phyloP scores from a whole-genome alignment of 352 stramenopile species.

The Achlya hypogyna region DNA sequence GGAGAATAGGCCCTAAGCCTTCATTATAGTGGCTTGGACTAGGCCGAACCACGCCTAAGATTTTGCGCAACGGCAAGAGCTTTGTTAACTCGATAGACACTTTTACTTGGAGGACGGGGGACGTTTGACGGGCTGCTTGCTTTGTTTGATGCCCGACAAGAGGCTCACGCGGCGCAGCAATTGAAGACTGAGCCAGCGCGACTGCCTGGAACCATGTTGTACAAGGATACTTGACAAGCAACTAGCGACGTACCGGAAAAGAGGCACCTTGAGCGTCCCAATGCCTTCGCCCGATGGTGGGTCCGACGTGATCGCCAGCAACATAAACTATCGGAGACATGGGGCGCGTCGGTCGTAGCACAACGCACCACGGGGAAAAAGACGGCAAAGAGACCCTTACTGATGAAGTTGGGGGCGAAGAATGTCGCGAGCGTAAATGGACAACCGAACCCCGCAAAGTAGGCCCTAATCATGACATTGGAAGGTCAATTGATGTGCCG shows the following conservation, averaged over 20 bases:
- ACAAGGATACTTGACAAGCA: not conserved
- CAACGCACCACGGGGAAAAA: slow-evolving; percentile 67
- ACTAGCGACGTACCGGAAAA: slow-evolving; percentile 47
- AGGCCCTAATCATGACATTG: slow-evolving; percentile 34
- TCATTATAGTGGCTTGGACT: too few relatives aligned
- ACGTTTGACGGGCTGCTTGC: too few relatives aligned
- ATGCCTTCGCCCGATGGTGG: slow-evolving; percentile 33
- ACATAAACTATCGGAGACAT: slow-evolving; percentile 45
- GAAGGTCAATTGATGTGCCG: not conserved
- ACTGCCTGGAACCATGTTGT: slow-evolving; percentile 38
- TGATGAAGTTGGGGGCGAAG: slow-evolving; percentile 85
- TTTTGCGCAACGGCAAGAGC: too few relatives aligned
- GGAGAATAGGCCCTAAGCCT: too few relatives aligned
- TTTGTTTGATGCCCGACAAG: slow-evolving; percentile 16
- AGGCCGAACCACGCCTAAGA: too few relatives aligned
- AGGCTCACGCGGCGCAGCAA: slow-evolving; percentile 60
- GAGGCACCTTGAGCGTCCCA: slow-evolving; percentile 43
- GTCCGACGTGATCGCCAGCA: slow-evolving; percentile 73
- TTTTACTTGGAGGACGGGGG: not conserved
- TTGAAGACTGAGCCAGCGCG: slow-evolving; percentile 73
- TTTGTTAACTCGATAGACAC: too few relatives aligned
- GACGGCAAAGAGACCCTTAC: slow-evolving; percentile 82
- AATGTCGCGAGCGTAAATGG: slow-evolving; percentile 83
- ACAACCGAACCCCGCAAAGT: slow-evolving; percentile 79
- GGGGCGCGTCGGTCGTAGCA: not conserved